Conservation (phyloP, 2,329 filamentous ascomycete genomes). For the Daldinia eschscholtzii region DNA sequence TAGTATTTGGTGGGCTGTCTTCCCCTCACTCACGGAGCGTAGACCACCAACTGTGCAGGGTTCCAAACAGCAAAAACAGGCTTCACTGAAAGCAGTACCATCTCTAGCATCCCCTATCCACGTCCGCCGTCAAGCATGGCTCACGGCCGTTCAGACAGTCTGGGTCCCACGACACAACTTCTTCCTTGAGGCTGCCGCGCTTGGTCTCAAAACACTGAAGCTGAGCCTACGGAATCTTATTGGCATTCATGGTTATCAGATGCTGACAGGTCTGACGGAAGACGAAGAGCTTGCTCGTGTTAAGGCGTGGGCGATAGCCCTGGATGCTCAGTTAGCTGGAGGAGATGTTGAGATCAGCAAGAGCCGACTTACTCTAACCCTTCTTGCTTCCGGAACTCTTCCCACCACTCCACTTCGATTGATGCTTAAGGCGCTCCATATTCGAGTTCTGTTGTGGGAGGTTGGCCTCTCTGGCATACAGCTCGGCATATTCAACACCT, state of each 20-base stretch:
- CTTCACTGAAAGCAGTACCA: constrained; percentile 67
- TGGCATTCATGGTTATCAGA: constrained; percentile 81
- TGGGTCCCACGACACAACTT: constrained; percentile 92
- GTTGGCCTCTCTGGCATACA: constrained; percentile 74
- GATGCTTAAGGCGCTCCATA: constrained; percentile 93
- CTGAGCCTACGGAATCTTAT: constrained; percentile 83
- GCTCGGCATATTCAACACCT: constrained; percentile 72
- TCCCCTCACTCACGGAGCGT: constrained; percentile 67
- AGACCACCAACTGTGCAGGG: constrained; percentile 66
- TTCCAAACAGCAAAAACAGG: constrained; percentile 54
- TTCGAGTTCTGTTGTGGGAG: constrained; percentile 90
- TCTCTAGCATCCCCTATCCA: constrained; percentile 86
- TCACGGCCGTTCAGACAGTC: constrained; percentile 91
- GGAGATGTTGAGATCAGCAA: constrained; percentile 92
- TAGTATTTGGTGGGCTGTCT: constrained; percentile 66
- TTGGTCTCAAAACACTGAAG: constrained; percentile 84
- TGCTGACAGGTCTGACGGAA: constrained; percentile 81
- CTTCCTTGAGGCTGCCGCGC: constrained; percentile 84
- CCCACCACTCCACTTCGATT: constrained; percentile 84
- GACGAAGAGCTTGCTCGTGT: constrained; percentile 88
- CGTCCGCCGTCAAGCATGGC: constrained; percentile 89
- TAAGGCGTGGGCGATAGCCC: constrained; percentile 92
- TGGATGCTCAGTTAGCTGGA: constrained; percentile 92
- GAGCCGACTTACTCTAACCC: constrained; percentile 84
- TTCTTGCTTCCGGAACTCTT: constrained; percentile 88